phyloP scores from a whole-genome alignment of 768 basidiomycete species.

The Peribolospora kevripleyi region DNA sequence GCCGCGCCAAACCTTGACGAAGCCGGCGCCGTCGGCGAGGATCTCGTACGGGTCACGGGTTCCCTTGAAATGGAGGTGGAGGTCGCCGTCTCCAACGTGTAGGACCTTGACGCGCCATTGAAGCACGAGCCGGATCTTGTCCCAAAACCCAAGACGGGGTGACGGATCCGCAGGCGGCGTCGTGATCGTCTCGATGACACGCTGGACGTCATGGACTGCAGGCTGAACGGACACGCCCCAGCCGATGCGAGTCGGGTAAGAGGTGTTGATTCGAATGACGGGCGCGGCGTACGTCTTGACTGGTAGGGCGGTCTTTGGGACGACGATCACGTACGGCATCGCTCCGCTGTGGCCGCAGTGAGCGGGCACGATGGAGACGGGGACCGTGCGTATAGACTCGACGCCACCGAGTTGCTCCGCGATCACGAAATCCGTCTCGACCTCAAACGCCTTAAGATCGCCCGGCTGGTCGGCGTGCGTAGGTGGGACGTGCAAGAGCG shows the following conservation, averaged over 20 bases:
- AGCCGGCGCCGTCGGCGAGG: slow-evolving; percentile 51
- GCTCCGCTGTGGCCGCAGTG: slow-evolving; percentile 29
- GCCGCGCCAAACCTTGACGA: slow-evolving; percentile 63
- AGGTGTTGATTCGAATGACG: slow-evolving; percentile 37
- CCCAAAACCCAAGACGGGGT: slow-evolving; percentile 76
- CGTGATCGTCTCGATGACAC: slow-evolving; percentile 54
- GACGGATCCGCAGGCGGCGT: slow-evolving; percentile 57
- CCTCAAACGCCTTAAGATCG: slow-evolving; percentile 25
- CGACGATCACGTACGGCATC: slow-evolving; percentile 20
- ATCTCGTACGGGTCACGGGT: slow-evolving; percentile 55
- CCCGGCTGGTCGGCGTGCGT: slow-evolving; percentile 11
- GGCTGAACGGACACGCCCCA: slow-evolving; percentile 79
- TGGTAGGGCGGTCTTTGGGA: slow-evolving; percentile 85
- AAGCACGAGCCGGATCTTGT: slow-evolving; percentile 64
- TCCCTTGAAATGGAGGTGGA: slow-evolving; percentile 70
- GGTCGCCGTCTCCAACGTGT: slow-evolving; percentile 36
- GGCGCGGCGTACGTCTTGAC: slow-evolving; percentile 78
- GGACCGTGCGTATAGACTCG: slow-evolving; percentile 19
- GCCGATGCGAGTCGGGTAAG: slow-evolving; percentile 43
- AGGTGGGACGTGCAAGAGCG: slow-evolving; percentile 47
- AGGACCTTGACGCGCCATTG: slow-evolving; percentile 53
- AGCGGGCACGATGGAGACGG: slow-evolving; percentile 40
- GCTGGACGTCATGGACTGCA: slow-evolving; percentile 63
- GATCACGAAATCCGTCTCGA: slow-evolving; percentile 55
- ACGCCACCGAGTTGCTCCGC: slow-evolving; percentile 53